Evolutionary conservation across 208 protist genomes (phyloP).

Genomic region (Leptomonas pyrrhocoris): DNA sequence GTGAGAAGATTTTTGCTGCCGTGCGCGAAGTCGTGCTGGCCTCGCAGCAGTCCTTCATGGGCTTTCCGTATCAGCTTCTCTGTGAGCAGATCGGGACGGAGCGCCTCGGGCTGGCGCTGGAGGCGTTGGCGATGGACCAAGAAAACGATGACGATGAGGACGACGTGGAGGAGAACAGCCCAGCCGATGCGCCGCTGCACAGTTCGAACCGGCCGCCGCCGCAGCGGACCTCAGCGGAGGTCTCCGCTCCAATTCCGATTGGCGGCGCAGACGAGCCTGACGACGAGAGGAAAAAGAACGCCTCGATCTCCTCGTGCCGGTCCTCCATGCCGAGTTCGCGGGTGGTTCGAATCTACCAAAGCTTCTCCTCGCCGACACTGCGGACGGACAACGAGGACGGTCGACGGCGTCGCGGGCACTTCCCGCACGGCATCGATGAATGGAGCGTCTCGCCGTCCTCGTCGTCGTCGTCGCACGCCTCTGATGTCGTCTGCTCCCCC

Average conservation of each 20-base stretch:
- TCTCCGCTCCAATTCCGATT: slow-evolving; percentile 17
- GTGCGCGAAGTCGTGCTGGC: slow-evolving; percentile 59
- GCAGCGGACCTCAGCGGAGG: background rate
- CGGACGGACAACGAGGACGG: background rate
- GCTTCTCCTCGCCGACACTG: slow-evolving; percentile 14
- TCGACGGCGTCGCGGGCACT: slow-evolving; percentile 14
- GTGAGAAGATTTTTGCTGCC: slow-evolving; percentile 46
- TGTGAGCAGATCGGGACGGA: slow-evolving; percentile 63
- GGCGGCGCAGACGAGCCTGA: background rate
- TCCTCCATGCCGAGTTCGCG: slow-evolving; percentile 22
- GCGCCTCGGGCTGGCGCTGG: slow-evolving; percentile 45
- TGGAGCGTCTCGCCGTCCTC: slow-evolving; percentile 20
- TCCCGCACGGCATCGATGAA: slow-evolving; percentile 21
- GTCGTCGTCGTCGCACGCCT: slow-evolving; percentile 15
- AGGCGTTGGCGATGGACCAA: slow-evolving; percentile 31
- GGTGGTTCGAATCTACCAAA: slow-evolving; percentile 36
- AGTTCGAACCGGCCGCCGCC: background rate
- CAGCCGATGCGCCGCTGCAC: background rate
- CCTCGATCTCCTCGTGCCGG: slow-evolving; percentile 6
- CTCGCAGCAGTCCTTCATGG: slow-evolving; percentile 75
- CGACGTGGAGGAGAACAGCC: slow-evolving; percentile 1
- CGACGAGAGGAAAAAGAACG: background rate
- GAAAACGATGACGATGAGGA: slow-evolving; percentile 28
- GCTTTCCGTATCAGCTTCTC: slow-evolving; percentile 64
- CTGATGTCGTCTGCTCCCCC: slow-evolving; percentile 6